A percentile compares a stretch with the other conserved stretches of the same genome.
Evolutionary conservation across 2,329 filamentous ascomycete species (phyloP).

Genomic region (Chrysosporium queenslandicum): DNA sequence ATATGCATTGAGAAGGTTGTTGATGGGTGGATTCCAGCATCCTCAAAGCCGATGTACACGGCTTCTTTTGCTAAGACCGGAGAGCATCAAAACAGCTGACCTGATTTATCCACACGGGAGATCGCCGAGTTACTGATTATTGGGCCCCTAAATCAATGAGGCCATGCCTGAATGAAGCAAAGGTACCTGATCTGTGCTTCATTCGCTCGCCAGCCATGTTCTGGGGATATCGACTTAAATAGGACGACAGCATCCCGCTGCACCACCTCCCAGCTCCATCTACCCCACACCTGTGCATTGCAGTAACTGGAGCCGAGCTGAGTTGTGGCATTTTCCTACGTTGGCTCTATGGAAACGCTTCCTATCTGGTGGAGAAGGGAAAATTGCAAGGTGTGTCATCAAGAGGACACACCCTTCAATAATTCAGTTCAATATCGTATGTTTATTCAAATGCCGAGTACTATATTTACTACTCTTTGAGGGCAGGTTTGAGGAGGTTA

Average conservation of each 20-base stretch:
- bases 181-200: slow-evolving; percentile 10
- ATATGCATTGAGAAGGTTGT: slow-evolving; percentile 3
- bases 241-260: background rate
- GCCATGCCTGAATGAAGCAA: slow-evolving; percentile 9
- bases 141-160: slow-evolving; percentile 4
- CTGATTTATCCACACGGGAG: slow-evolving; percentile 1
- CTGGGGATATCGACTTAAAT: background rate
- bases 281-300: slow-evolving; percentile 7
- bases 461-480: no score
- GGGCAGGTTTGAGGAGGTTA: no score
- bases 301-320: background rate
- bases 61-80: background rate
- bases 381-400: background rate
- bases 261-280: background rate
- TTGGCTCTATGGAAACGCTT: background rate
- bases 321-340: background rate
- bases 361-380: background rate
- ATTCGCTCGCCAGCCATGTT: background rate
- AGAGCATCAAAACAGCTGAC: background rate
- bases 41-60: background rate
- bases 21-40: background rate
- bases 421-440: no score
- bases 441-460: no score
- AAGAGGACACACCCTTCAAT: no score
- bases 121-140: slow-evolving; percentile 1